Conservation (phyloP, 345 rosid genomes). For the Pistacia integerrima region DNA sequence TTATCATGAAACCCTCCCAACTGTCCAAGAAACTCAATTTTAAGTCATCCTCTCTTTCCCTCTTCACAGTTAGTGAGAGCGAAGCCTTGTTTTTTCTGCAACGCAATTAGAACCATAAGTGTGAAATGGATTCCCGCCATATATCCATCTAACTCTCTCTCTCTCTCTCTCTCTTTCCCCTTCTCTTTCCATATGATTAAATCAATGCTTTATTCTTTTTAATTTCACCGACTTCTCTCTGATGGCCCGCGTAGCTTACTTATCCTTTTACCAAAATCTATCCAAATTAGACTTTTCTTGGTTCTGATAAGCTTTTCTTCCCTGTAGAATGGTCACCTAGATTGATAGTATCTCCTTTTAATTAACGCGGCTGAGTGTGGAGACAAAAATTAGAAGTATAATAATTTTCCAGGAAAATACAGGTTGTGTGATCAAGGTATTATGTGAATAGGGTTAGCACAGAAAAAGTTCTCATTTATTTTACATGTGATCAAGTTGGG, state of each 20-base stretch:
- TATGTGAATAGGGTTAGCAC: not conserved
- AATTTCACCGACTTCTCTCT: constrained; percentile 26
- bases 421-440: not conserved
- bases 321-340: constrained; percentile 3
- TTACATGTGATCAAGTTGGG: constrained; percentile 20
- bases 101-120: constrained; percentile 36
- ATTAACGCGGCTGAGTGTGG: not conserved
- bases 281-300: constrained; percentile 19
- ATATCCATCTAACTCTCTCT: constrained; percentile 20
- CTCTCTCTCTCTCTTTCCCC: not conserved
- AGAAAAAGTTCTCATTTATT: constrained; percentile 17
- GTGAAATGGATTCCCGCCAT: constrained; percentile 39
- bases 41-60: constrained; percentile 3
- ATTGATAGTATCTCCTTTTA: not conserved
- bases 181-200: not conserved
- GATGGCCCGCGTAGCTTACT: constrained; percentile 14
- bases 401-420: not conserved
- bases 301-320: not conserved
- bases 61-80: constrained; percentile 7
- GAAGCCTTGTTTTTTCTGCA: constrained; percentile 32
- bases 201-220: constrained; percentile 5
- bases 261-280: constrained; percentile 15
- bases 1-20: not conserved
- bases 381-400: not conserved
- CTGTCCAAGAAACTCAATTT: constrained; percentile 13